Base-by-base conservation (phyloP, 23 red algal species). In the Gracilaria domingensis region DNA sequence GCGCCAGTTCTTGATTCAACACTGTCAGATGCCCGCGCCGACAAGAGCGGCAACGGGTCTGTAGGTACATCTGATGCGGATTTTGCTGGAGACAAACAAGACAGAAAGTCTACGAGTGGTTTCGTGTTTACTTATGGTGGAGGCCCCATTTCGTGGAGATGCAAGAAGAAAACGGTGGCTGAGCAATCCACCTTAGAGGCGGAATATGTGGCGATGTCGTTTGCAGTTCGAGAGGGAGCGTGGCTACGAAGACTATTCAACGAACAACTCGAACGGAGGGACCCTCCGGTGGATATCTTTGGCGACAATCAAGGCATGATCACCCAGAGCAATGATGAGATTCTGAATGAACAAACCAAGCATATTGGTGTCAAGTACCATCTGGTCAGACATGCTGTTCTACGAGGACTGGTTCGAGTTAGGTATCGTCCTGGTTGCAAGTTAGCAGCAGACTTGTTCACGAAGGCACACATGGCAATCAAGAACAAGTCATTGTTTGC, bases 321-420 rank as follows among this genome's bases (percentile, higher is more conserved):
- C 11, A 45, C 51, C 4, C 30, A 5, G 13, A 1, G 8, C 38
- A 2, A 35, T 12, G 56, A 83, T 83, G 79, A 40, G 35, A 23
- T 83, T 8, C 12, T 59, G 2, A 83, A 83, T 32, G 79, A 83
- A 40, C 61, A 67, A 0, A 88, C 61, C 23, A 88, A 88, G 24
- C 85, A 88, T 45, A 88, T 88, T 38, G 85, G 78, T 36, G 45
- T 88, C 39, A 61, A 61, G 62, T 88, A 26, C 66, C 34, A 88
- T 37, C 33, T 88, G 21, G 67, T 30, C 7, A 72, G 11, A 45
- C n/a, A n/a, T n/a, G n/a, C n/a, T n/a, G n/a, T n/a, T n/a, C n/a
- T n/a, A n/a, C n/a, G n/a, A n/a, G n/a, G n/a, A n/a, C n/a, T n/a
- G n/a, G n/a, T n/a, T n/a, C n/a, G n/a, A n/a, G n/a, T n/a, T n/a